Evolutionary conservation across 208 protist species (phyloP).

Genomic region (Wallacemonas sp.): DNA sequence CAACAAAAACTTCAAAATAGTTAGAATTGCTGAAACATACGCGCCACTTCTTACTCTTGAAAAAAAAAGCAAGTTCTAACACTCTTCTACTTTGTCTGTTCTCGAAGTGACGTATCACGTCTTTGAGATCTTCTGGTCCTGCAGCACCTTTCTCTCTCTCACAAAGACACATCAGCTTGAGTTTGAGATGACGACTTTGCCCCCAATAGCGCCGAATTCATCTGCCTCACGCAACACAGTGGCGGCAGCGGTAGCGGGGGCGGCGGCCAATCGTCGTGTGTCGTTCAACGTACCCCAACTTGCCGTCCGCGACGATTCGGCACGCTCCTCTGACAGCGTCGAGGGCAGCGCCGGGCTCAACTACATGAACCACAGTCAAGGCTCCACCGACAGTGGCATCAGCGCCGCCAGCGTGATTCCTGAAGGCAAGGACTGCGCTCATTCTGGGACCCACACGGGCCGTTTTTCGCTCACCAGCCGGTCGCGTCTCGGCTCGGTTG

Average conservation of each 20-base stretch:
- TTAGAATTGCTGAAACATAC: no score
- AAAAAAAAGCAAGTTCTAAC: no score
- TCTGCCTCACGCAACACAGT: background rate
- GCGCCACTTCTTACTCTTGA: no score
- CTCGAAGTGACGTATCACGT: background rate
- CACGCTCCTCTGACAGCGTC: constrained; percentile 1
- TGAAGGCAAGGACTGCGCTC: background rate
- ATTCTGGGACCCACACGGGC: background rate
- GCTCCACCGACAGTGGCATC: background rate
- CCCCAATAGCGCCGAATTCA: background rate
- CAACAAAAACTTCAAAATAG: no score
- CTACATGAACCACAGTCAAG: background rate
- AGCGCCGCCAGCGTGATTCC: background rate
- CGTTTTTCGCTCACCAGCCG: constrained; percentile 13
- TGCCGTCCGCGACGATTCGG: no score
- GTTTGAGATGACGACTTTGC: background rate
- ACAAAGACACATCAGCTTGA: background rate
- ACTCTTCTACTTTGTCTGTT: background rate
- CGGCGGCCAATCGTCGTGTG: constrained; percentile 3
- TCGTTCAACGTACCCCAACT: constrained; percentile 9
- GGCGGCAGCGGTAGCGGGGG: background rate
- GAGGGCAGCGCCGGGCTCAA: background rate
- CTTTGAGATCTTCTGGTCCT: no score
- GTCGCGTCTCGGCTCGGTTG: constrained; percentile 3
- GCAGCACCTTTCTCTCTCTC: no score